phyloP scores from a whole-genome alignment of 768 basidiomycete species.

The Russula emetica region DNA sequence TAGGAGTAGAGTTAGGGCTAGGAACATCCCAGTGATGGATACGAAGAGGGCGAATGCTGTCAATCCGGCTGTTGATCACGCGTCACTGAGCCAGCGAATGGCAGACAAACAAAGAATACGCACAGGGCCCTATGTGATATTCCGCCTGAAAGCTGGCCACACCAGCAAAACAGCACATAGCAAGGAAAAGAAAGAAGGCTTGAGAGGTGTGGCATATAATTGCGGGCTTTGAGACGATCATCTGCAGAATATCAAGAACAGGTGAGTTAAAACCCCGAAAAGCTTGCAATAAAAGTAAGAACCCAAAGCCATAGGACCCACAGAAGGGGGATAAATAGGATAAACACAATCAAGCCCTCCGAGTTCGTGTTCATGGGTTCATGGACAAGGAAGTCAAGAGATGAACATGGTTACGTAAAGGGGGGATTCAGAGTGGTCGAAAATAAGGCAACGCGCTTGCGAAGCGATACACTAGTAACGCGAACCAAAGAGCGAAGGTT shows the following conservation, averaged over 20 bases:
- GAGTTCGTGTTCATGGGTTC: constrained; percentile 30
- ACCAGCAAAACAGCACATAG: constrained; percentile 87
- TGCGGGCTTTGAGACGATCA: constrained; percentile 82
- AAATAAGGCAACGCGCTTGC: constrained; percentile 6
- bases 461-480: constrained; percentile 20
- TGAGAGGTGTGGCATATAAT: constrained; percentile 74
- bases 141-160: constrained; percentile 86
- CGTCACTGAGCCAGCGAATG: constrained; percentile 1
- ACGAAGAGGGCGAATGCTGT: constrained; percentile 83
- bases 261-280: constrained; percentile 27
- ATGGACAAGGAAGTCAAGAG: constrained; percentile 12
- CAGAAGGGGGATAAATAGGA: constrained; percentile 61
- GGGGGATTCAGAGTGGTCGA: constrained; percentile 12
- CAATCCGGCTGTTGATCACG: constrained; percentile 63
- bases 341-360: constrained; percentile 51
- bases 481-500: constrained; percentile 34
- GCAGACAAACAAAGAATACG: constrained; percentile 35
- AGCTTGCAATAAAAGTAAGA: constrained; percentile 24
- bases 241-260: constrained; percentile 42
- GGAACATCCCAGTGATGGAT: constrained; percentile 63
- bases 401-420: constrained; percentile 28
- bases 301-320: constrained; percentile 73
- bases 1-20: constrained; percentile 67
- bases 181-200: constrained; percentile 89
- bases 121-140: constrained; percentile 82